Conservation (phyloP, 257 asterid genomes). For the Cruciata laevipes region DNA sequence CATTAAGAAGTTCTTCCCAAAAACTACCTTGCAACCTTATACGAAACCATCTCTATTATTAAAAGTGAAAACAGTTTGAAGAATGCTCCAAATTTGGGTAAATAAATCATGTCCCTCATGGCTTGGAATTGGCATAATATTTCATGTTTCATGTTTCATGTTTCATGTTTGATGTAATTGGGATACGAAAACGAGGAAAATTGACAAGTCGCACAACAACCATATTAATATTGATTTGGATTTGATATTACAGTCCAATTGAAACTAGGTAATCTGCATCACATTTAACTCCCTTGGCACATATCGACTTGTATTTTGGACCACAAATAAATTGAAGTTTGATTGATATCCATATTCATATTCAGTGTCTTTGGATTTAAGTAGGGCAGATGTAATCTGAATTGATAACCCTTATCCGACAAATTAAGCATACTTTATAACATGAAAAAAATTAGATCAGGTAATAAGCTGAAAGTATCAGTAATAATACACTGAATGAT, state of each 20-base stretch:
- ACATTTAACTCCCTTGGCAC: slow-evolving; percentile 2
- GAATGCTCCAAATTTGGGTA: neutral
- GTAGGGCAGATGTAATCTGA: neutral
- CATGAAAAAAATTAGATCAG: no score
- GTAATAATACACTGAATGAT: no score
- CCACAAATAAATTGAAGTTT: slow-evolving; percentile 1
- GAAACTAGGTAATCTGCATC: slow-evolving; percentile 15
- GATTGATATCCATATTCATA: neutral
- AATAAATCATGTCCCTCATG: slow-evolving; percentile 7
- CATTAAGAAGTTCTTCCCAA: no score
- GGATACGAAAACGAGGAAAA: neutral
- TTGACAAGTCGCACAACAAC: slow-evolving; percentile 6
- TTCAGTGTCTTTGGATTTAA: neutral
- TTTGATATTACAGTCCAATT: slow-evolving; percentile 1
- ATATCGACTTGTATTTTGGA: slow-evolving; percentile 12
- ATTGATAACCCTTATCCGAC: no score
- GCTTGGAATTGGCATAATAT: neutral
- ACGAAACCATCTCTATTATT: no score
- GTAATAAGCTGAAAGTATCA: no score
- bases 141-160: neutral
- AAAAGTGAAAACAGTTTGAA: neutral
- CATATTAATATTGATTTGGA: neutral
- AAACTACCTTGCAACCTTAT: no score
- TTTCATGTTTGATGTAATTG: no score
- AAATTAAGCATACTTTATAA: no score